phyloP scores from a whole-genome alignment of 257 asterid genomes.

The Solanum chmielewskii region DNA sequence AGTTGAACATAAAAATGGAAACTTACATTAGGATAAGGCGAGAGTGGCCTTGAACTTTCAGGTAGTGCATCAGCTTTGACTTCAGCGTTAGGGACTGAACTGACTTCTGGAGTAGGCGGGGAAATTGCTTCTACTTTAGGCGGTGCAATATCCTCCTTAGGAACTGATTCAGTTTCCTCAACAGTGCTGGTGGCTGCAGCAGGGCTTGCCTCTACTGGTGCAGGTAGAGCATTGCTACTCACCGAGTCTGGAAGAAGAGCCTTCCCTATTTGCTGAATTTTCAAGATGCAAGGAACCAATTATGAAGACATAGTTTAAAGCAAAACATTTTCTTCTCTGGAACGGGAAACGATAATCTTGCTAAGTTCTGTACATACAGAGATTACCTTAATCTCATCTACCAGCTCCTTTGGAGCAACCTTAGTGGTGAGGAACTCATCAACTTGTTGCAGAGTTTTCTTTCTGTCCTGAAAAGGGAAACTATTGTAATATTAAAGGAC shows the following conservation, averaged over 20 bases:
- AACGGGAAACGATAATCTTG: background rate
- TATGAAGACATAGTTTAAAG: background rate
- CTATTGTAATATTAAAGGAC: background rate
- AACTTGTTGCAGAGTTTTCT: slow-evolving; percentile 60
- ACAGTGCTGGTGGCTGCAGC: slow-evolving; percentile 12
- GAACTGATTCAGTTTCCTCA: slow-evolving; percentile 26
- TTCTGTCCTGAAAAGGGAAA: slow-evolving; percentile 62
- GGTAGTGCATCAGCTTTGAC: slow-evolving; percentile 35
- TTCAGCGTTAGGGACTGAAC: slow-evolving; percentile 48
- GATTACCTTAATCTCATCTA: slow-evolving; percentile 77
- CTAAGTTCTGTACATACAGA: background rate
- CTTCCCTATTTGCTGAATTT: slow-evolving; percentile 70
- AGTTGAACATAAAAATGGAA: background rate
- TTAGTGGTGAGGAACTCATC: slow-evolving; percentile 59
- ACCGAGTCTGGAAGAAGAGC: slow-evolving; percentile 58
- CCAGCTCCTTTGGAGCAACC: slow-evolving; percentile 75
- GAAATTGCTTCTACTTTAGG: slow-evolving; percentile 31
- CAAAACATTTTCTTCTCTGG: background rate
- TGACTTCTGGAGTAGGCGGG: slow-evolving; percentile 36
- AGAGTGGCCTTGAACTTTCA: slow-evolving; percentile 46
- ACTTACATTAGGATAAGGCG: slow-evolving; percentile 85
- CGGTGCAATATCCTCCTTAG: slow-evolving; percentile 15
- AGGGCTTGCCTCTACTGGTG: slow-evolving; percentile 38
- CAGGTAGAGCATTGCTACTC: slow-evolving; percentile 51
- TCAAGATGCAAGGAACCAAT: background rate